Base-by-base conservation (phyloP, 2,329 filamentous ascomycete genomes). In the Lecanosticta acicola region DNA sequence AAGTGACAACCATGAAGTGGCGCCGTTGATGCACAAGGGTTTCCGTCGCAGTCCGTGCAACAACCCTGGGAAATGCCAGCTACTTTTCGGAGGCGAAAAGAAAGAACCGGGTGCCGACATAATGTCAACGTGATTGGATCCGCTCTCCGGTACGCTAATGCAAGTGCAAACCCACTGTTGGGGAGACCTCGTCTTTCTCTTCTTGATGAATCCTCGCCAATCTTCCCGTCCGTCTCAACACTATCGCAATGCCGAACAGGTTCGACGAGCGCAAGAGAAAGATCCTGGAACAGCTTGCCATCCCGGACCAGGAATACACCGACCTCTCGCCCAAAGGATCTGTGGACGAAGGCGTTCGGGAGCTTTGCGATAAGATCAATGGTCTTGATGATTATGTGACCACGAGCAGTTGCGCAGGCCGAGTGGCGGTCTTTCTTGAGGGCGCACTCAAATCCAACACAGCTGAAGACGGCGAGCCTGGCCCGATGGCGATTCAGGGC, bases 291-390 rank as follows among this genome's bases (percentile, higher is more conserved):
- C 78, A 83, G 54, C 80, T 96, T 2, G 71, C 79, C 7, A 73
- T 81, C 3, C 84, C 88, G 1, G 78, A 80, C 35, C 75, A 73
- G 3, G 77, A 85, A 48, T 94, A 95, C 67, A 79, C 80, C 33
- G 91, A 96, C 67, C 76, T 84, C 5, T 94, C 87, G 1, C 90
- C 91, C 2, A 96, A 96, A 70, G 91, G 90, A 13, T 85, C 82
- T 0, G 78, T 97, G 16, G 91, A 97, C 65, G 78, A 72, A 39
- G 84, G 81, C 1, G 89, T 97, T 55, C 78, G 83, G 38, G 75
- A 82, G 17, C 72, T 96, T 43, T 89, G 97, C 50, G 75, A 77
- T 41, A 80, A 85, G 55, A 84, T 97, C 64, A 97, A 97, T 66
- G 65, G 59, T 1, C 62, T 84, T 4, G 77, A 82, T 1, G 88